Percentiles rank a stretch among this genome's conserved stretches.
These are phyloP conservation scores for Amanita rubescens DNA, from an alignment of 768 basidiomycete genomes.

Conservation along the genomic window DNA sequence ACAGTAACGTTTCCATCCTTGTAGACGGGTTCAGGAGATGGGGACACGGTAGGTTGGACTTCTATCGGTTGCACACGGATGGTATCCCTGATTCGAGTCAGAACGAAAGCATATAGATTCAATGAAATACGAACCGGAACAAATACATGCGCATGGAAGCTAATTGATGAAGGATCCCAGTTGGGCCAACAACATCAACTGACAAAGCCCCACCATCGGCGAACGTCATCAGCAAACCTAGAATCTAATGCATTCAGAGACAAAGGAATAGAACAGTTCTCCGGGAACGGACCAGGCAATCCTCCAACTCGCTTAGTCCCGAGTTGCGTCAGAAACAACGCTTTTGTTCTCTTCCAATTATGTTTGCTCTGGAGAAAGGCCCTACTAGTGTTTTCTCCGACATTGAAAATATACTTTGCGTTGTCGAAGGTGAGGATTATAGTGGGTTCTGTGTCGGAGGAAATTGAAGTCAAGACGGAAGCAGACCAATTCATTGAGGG, in stretches of 20 bases:
- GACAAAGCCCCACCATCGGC: conserved; percentile 60
- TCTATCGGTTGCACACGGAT: conserved; percentile 42
- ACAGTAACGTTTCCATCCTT: conserved; percentile 58
- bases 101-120: neutral
- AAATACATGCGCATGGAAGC: conserved; percentile 65
- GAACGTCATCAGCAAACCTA: conserved; percentile 73
- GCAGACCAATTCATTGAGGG: conserved; percentile 53
- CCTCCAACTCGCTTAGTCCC: conserved; percentile 61
- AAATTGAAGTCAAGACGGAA: conserved; percentile 46
- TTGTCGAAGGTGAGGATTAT: conserved; percentile 69
- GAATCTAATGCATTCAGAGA: conserved; percentile 1
- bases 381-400: conserved; percentile 73
- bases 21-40: conserved; percentile 39
- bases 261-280: neutral
- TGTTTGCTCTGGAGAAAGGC: conserved; percentile 61
- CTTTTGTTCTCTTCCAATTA: conserved; percentile 60
- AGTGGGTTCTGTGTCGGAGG: conserved; percentile 78
- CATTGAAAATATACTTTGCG: conserved; percentile 85
- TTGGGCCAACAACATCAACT: conserved; percentile 64
- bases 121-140: conserved; percentile 47
- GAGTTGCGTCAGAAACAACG: conserved; percentile 65
- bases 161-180: conserved; percentile 61
- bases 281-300: conserved; percentile 54
- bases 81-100: conserved; percentile 33
- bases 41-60: conserved; percentile 22